These are phyloP conservation scores for Naganishia vishniacii DNA, from an alignment of 768 basidiomycete genomes.

Conservation along the genomic window DNA sequence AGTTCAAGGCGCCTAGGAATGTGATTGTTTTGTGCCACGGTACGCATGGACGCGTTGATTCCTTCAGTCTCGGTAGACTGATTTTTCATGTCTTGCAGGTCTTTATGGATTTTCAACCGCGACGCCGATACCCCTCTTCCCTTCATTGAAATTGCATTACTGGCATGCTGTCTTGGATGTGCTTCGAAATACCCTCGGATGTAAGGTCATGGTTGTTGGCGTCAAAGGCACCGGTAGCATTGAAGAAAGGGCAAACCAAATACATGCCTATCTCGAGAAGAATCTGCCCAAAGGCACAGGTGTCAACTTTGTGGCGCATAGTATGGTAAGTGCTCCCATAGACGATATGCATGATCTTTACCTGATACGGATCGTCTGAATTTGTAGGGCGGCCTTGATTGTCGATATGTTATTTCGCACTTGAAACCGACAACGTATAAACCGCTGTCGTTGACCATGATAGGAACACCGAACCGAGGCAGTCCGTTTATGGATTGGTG, in stretches of 20 bases:
- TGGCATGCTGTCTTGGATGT: slow-evolving; percentile 84
- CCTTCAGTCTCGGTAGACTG: too few species aligned
- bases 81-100: slow-evolving; percentile 52
- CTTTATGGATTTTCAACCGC: slow-evolving; percentile 91
- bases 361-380: neutral
- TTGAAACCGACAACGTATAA: slow-evolving; percentile 74
- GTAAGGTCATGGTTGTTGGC: slow-evolving; percentile 90
- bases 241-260: slow-evolving; percentile 65
- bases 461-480: slow-evolving; percentile 90
- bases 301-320: slow-evolving; percentile 89
- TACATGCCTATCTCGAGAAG: slow-evolving; percentile 66
- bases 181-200: slow-evolving; percentile 72
- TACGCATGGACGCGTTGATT: too few species aligned
- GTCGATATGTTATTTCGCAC: slow-evolving; percentile 82
- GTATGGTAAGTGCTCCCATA: slow-evolving; percentile 58
- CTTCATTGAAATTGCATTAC: slow-evolving; percentile 80
- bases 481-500: slow-evolving; percentile 99
- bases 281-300: slow-evolving; percentile 64
- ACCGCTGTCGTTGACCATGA: slow-evolving; percentile 77
- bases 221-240: slow-evolving; percentile 93
- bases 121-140: slow-evolving; percentile 69
- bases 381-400: slow-evolving; percentile 74
- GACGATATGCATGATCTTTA: neutral
- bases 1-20: slow-evolving; percentile 67
- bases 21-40: slow-evolving; percentile 96